Conservation (phyloP, 441 rosid genomes). For the Dalechampia spathulata region DNA sequence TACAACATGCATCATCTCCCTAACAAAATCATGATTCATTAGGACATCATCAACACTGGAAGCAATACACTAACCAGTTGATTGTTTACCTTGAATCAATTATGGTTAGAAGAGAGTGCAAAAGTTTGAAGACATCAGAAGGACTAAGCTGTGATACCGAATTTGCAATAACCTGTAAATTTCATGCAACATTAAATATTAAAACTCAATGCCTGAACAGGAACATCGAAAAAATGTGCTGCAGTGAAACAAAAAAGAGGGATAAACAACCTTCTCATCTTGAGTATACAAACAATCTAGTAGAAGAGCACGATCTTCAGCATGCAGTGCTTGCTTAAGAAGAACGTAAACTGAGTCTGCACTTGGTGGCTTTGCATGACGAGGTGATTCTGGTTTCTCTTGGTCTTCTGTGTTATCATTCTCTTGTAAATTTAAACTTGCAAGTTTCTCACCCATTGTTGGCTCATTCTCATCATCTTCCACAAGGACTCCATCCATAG, state of each 20-base stretch:
- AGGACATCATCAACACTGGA: background rate
- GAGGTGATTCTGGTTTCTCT: conserved; percentile 27
- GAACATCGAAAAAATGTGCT: too few species aligned
- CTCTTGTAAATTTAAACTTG: conserved; percentile 41
- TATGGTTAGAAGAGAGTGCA: conserved; percentile 59
- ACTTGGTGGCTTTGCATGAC: conserved; percentile 54
- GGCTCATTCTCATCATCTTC: conserved; percentile 68
- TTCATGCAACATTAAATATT: background rate
- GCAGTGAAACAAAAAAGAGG: too few species aligned
- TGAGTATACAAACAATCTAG: conserved; percentile 83
- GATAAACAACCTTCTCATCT: conserved; percentile 61
- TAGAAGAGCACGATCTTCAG: conserved; percentile 80
- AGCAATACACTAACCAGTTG: too few species aligned
- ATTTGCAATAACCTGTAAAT: conserved; percentile 68
- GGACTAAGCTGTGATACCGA: conserved; percentile 63
- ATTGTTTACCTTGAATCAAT: conserved; percentile 58
- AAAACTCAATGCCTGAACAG: background rate
- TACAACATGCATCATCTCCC: too few species aligned
- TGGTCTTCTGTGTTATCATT: conserved; percentile 21
- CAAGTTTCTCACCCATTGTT: conserved; percentile 88
- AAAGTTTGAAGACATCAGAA: conserved; percentile 69
- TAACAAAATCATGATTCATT: background rate
- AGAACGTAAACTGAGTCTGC: conserved; percentile 80
- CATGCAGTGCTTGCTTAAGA: conserved; percentile 81
- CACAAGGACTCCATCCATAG: conserved; percentile 47